A percentile compares a stretch with the other conserved stretches of the same genome.
Evolutionary conservation across 495 filamentous ascomycete genomes (phyloP).

Genomic region (Neurospora sp.): DNA sequence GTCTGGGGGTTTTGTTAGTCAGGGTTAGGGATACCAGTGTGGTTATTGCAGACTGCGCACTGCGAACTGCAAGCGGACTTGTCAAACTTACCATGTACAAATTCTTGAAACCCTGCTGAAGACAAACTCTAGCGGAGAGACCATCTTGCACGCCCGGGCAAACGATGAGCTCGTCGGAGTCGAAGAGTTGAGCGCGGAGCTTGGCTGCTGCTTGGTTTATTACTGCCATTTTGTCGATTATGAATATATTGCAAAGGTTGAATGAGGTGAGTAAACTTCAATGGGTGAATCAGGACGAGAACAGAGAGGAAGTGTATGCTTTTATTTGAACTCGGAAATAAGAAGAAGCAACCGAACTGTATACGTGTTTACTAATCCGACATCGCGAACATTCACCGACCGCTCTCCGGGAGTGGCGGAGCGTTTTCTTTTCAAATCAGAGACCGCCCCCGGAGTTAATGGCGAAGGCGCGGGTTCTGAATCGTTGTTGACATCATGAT

Average conservation of each 20-base stretch:
- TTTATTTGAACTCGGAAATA: neutral
- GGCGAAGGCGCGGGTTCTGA: neutral
- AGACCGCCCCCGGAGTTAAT: neutral
- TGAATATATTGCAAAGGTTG: neutral
- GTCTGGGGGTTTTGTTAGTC: conserved; percentile 26
- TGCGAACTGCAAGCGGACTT: neutral
- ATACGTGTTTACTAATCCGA: neutral
- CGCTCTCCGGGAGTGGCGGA: neutral
- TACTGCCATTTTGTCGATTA: neutral
- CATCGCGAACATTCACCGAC: neutral
- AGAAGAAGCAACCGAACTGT: neutral
- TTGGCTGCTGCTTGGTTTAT: conserved; percentile 23
- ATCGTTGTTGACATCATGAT: neutral
- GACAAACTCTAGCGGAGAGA: conserved; percentile 53
- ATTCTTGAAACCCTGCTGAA: conserved; percentile 49
- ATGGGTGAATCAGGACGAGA: neutral
- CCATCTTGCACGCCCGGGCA: conserved; percentile 68
- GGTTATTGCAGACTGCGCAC: neutral
- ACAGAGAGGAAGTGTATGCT: neutral
- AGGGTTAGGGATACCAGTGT: neutral
- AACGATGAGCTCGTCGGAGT: conserved; percentile 34
- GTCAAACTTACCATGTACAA: conserved; percentile 55
- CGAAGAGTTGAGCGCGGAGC: conserved; percentile 28
- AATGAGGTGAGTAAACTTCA: neutral
- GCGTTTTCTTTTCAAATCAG: neutral